Evolutionary conservation across 306 rosid genomes (phyloP), one percentile per base, ranked within the genome.

Genomic region (Acacia confusa): DNA sequence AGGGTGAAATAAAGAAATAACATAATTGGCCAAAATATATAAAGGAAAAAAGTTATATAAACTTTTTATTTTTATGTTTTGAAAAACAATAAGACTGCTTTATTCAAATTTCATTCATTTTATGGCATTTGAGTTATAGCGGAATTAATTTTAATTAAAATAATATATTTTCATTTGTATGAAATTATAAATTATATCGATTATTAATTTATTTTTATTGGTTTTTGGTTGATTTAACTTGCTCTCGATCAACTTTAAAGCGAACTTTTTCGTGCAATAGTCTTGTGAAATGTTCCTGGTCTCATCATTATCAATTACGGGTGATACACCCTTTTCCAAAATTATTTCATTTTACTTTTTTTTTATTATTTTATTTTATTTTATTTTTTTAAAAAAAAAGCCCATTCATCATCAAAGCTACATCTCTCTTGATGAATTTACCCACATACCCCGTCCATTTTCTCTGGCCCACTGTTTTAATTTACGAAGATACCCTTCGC

Each of bases 371-470:
- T 20, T 4, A 19, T 53, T 17, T 53, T 53, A 2, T 7, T 50
- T 50, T 50, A 1, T 17, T 16, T 48, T 50, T 17, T 48, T 48
- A 4, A 30, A 4, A 25, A 20, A 1, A 60, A 36, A 40, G 63
- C 44, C 66, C 28, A 50, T 76, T 58, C 69, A 47, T 19, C 77
- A 52, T 19, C 7, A 41, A 70, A 20, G 84, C 83, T 52, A 77
- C 71, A 78, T 83, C 77, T 87, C 32, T 60, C 75, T 63, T 71
- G 58, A 3, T 19, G 3, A 68, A 50, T 70, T 85, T 72, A 84
- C 86, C 74, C 71, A 60, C 9, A 58, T 78, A 5, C 87, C 86
- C 87, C 80, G 74, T 68, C 78, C 72, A 36, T 57, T 72, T 53
- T 70, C n/a, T 68, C 27, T 44, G 78, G 52, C 28, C n/a, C 12